Conservation (phyloP, 116 monocot genomes). For the Dioscorea cayenensis region DNA sequence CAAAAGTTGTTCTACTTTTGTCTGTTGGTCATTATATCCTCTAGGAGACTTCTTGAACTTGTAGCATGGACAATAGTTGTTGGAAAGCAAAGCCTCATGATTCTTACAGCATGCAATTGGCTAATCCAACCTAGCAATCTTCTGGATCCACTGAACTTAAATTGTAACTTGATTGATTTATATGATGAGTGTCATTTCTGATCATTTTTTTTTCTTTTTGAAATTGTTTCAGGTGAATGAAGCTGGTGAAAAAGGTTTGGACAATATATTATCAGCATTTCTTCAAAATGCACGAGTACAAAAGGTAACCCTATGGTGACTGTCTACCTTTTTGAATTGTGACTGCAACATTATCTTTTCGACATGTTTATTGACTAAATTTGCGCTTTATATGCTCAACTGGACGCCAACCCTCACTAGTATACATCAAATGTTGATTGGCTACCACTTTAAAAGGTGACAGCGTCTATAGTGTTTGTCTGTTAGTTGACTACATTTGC, state of each 20-base stretch:
- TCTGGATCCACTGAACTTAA: too few species aligned
- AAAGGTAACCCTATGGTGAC: neutral
- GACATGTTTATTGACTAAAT: too few species aligned
- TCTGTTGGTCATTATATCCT: neutral
- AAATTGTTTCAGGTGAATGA: too few species aligned
- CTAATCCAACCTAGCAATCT: neutral
- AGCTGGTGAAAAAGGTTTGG: too few species aligned
- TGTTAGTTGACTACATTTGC: neutral
- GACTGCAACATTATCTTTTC: too few species aligned
- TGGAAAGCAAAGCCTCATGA: conserved; percentile 1
- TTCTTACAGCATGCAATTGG: conserved; percentile 1
- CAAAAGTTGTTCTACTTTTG: neutral
- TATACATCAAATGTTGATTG: too few species aligned
- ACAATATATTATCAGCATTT: neutral
- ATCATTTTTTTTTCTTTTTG: too few species aligned
- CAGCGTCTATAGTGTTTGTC: neutral
- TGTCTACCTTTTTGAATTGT: neutral
- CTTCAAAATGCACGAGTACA: neutral
- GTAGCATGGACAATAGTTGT: neutral
- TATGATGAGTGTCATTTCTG: too few species aligned
- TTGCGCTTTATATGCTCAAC: too few species aligned
- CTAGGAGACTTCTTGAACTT: neutral
- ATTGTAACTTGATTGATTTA: too few species aligned
- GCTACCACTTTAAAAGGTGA: neutral
- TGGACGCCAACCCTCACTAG: too few species aligned